Conservation (phyloP, 352 stramenopile genomes). For the Globisporangium rhizosaccharum region DNA sequence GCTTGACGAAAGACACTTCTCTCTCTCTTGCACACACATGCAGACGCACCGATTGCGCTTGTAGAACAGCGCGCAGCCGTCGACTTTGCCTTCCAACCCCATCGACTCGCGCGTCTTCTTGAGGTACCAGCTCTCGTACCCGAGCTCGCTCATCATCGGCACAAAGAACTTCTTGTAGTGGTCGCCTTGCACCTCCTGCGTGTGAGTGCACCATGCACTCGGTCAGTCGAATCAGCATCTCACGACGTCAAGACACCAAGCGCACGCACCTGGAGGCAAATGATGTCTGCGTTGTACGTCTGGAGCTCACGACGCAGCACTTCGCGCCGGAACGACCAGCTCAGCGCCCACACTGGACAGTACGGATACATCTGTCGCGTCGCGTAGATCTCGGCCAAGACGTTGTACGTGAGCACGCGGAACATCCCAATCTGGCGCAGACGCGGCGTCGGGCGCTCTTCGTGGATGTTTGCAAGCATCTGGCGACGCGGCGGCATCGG, state of each 20-base stretch:
- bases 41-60: conserved; percentile 81
- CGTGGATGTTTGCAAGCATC: conserved; percentile 81
- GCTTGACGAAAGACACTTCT: not conserved
- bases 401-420: conserved; percentile 87
- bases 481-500: conserved; percentile 66
- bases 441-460: conserved; percentile 64
- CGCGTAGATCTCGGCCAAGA: conserved; percentile 90
- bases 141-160: conserved; percentile 91
- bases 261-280: conserved; percentile 88
- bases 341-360: conserved; percentile 95
- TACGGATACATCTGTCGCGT: conserved; percentile 95
- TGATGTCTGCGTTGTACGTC: conserved; percentile 92
- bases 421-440: conserved; percentile 78
- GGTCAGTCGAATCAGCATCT: not conserved
- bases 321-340: conserved; percentile 94
- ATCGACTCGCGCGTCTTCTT: conserved; percentile 98
- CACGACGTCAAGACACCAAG: not conserved
- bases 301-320: conserved; percentile 89
- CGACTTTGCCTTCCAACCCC: conserved; percentile 95
- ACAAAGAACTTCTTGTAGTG: conserved; percentile 98
- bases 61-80: conserved; percentile 99
- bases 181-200: conserved; percentile 98
- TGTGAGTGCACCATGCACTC: not conserved
- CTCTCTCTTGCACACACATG: not conserved
- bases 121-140: conserved; percentile 97